A percentile compares a stretch with the other conserved stretches of the same genome.
Evolutionary conservation across 1,284 basidiomycete genomes (phyloP).

Genomic region (Ustilago hordei): DNA sequence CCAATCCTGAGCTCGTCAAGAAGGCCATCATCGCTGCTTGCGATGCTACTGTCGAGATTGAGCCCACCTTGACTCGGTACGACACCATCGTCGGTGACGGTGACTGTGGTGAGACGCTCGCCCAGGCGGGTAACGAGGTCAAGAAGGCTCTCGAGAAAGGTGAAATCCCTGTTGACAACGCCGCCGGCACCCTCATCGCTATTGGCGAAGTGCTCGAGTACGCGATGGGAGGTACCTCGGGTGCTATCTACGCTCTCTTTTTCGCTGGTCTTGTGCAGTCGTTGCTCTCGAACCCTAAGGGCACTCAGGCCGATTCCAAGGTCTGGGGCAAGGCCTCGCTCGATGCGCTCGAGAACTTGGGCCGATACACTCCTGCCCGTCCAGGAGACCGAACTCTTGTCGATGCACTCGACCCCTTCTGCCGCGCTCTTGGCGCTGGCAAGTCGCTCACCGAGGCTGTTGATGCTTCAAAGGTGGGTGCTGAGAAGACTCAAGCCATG

Average conservation of each 20-base stretch:
- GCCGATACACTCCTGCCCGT: slow-evolving; percentile 73
- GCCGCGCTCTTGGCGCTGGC: slow-evolving; percentile 68
- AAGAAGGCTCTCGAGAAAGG: slow-evolving; percentile 59
- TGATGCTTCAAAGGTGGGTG: slow-evolving; percentile 71
- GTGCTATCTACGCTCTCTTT: slow-evolving; percentile 74
- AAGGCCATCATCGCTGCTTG: slow-evolving; percentile 69
- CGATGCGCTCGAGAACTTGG: slow-evolving; percentile 63
- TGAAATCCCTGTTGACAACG: slow-evolving; percentile 61
- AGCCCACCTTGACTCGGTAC: slow-evolving; percentile 72
- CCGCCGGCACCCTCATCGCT: slow-evolving; percentile 63
- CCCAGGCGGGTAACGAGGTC: slow-evolving; percentile 59
- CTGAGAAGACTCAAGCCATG: slow-evolving; percentile 73
- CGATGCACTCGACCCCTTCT: slow-evolving; percentile 74
- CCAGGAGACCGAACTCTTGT: slow-evolving; percentile 75
- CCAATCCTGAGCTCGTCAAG: slow-evolving; percentile 59
- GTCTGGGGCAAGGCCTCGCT: slow-evolving; percentile 63
- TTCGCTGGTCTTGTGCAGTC: slow-evolving; percentile 71
- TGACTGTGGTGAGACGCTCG: slow-evolving; percentile 68
- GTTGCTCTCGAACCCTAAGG: slow-evolving; percentile 52
- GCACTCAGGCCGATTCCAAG: slow-evolving; percentile 50
- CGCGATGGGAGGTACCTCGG: slow-evolving; percentile 70
- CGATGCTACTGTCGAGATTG: slow-evolving; percentile 69
- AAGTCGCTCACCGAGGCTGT: slow-evolving; percentile 70
- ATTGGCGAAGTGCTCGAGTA: slow-evolving; percentile 67
- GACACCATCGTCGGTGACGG: slow-evolving; percentile 71